phyloP scores from a whole-genome alignment of 495 filamentous ascomycete genomes.

The Aspergillus egyptiacus region DNA sequence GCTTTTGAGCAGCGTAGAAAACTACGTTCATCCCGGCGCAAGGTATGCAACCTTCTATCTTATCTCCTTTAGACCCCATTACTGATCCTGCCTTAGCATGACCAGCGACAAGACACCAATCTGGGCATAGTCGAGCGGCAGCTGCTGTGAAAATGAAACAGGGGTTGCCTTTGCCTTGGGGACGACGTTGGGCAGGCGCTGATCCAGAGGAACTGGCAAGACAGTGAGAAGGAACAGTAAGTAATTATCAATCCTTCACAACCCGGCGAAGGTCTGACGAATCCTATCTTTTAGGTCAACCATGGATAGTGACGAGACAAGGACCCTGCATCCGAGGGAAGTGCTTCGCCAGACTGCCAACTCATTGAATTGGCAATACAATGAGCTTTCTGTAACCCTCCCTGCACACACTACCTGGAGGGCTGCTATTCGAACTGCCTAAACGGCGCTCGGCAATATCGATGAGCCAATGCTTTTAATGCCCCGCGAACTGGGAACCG shows the following conservation, averaged over 20 bases:
- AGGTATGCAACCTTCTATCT: too few species aligned
- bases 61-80: too few species aligned
- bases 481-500: constrained; percentile 5
- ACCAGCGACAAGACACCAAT: background rate
- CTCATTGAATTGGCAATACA: constrained; percentile 7
- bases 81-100: background rate
- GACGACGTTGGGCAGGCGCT: background rate
- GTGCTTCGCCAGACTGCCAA: constrained; percentile 13
- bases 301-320: background rate
- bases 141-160: background rate
- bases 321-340: constrained; percentile 11
- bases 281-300: background rate
- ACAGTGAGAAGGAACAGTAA: background rate
- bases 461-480: constrained; percentile 12
- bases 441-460: constrained; percentile 5
- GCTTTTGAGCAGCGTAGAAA: too few species aligned
- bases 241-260: background rate
- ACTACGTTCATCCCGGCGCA: too few species aligned
- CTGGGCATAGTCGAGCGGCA: background rate
- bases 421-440: constrained; percentile 9
- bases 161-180: background rate
- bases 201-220: background rate
- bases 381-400: constrained; percentile 15
- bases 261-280: background rate
- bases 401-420: constrained; percentile 11